Base-by-base conservation (phyloP, 306 rosid species). In the Begonia peltatifolia region DNA sequence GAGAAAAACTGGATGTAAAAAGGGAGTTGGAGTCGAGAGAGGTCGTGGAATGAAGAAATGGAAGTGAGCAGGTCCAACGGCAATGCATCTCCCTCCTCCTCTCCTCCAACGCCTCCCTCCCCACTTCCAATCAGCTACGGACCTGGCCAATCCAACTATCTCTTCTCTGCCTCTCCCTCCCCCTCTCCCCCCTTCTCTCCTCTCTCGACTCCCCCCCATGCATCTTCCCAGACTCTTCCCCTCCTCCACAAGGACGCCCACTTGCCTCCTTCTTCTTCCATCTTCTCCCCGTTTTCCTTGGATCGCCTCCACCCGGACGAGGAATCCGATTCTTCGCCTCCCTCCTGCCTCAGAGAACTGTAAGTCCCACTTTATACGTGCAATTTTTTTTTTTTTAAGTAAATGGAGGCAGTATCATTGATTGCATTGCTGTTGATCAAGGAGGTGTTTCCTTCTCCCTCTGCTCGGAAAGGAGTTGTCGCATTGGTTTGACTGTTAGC, bases 101-200 rank as follows among this genome's bases (percentile, higher is more conserved):
- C 95, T 56, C 92, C 93, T 63, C 87, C 87, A 9, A 76, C 95
- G 46, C 95, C 93, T 68, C 83, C 93, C 38, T 82, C 93, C 1
- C 88, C 95, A 10, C 86, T 86, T 60, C 93, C 88, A 42, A 52
- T 79, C 17, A 86, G 95, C 63, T 74, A 72, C 30, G 95, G 78
- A 23, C 80, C 93, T 2, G 85, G 88, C 61, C 66, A 77, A 63
- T 53, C 51, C 17, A 68, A 41, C 63, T 82, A 86, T 74, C 41
- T 68, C 63, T 64, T 86, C 79, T 74, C 88, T 2, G 56, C 68
- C 6, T 86, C 88, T 22, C 76, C 95, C 8, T 48, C 85, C 12
- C 55, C 74, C 10, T 82, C 95, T 0, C 80, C 83, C 1, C 95
- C 93, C 52, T 86, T 86, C 6, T 43, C 64, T 54, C 76, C 65